phyloP scores from a whole-genome alignment of 208 protist genomes.

The Leishmania tropica region DNA sequence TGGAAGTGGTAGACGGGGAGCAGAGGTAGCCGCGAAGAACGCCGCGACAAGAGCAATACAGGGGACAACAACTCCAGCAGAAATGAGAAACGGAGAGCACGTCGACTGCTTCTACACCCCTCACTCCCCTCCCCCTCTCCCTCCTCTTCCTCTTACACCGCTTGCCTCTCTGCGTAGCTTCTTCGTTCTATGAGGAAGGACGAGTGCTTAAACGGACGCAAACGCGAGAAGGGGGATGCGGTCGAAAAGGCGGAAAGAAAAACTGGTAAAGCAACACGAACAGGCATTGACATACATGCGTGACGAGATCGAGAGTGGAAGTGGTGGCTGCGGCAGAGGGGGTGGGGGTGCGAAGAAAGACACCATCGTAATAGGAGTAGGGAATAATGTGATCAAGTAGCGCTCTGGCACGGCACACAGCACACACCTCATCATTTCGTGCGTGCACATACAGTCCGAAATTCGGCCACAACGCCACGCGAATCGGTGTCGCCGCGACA shows the following conservation, averaged over 20 bases:
- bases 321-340: background rate
- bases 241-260: constrained; percentile 18
- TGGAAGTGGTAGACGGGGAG: background rate
- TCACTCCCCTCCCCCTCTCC: background rate
- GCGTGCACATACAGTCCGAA: background rate
- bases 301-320: background rate
- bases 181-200: constrained; percentile 6
- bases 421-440: background rate
- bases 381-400: background rate
- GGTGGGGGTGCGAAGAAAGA: background rate
- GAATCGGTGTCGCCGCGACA: background rate
- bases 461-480: background rate
- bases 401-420: background rate
- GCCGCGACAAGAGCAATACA: too few relatives aligned
- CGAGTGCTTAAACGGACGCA: background rate
- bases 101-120: background rate
- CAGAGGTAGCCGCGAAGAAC: background rate
- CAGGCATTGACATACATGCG: background rate
- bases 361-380: background rate
- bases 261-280: constrained; percentile 2
- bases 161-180: background rate
- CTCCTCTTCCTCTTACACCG: background rate
- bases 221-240: constrained; percentile 2
- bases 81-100: background rate
- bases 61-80: background rate